phyloP scores from a whole-genome alignment of 139 green algal species.

The Coelastrella sp. region DNA sequence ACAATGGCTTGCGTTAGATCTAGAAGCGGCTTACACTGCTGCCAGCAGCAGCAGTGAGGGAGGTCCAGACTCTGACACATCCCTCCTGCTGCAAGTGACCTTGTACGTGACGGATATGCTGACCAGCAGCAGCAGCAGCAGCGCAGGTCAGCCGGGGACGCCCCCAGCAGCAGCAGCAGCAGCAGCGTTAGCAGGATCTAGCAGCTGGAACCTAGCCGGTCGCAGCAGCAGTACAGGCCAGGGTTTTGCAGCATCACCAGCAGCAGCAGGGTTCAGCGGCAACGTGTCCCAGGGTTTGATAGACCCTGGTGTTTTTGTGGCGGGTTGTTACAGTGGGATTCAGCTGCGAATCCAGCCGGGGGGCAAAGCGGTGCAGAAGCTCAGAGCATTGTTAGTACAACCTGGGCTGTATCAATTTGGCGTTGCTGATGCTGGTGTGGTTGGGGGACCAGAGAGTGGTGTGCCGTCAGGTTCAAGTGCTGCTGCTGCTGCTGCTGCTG shows the following conservation, averaged over 20 bases:
- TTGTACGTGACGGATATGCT: conserved; percentile 1
- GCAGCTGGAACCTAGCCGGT: neutral
- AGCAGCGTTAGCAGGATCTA: neutral
- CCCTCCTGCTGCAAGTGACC: neutral
- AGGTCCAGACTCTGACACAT: neutral
- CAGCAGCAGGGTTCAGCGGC: neutral
- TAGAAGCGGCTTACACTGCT: conserved; percentile 2
- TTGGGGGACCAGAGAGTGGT: neutral
- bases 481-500: neutral
- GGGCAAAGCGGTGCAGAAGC: neutral
- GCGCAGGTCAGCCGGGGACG: neutral
- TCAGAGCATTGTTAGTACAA: conserved; percentile 18
- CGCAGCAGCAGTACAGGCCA: neutral
- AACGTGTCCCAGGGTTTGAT: neutral
- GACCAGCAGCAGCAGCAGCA: conserved; percentile 11
- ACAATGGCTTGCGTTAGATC: conserved; percentile 13
- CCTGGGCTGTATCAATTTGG: conserved; percentile 40
- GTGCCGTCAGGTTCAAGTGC: neutral
- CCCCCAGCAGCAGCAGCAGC: neutral
- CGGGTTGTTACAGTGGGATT: conserved; percentile 1
- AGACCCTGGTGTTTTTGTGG: conserved; percentile 24
- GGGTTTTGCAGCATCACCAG: neutral
- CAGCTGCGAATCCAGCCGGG: neutral
- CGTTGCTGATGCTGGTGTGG: conserved; percentile 12
- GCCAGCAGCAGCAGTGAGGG: neutral